Evolutionary conservation across 2,329 filamentous ascomycete genomes (phyloP), one percentile per base, ranked within the genome.

Genomic region (Aspergillus pseudoterreus): DNA sequence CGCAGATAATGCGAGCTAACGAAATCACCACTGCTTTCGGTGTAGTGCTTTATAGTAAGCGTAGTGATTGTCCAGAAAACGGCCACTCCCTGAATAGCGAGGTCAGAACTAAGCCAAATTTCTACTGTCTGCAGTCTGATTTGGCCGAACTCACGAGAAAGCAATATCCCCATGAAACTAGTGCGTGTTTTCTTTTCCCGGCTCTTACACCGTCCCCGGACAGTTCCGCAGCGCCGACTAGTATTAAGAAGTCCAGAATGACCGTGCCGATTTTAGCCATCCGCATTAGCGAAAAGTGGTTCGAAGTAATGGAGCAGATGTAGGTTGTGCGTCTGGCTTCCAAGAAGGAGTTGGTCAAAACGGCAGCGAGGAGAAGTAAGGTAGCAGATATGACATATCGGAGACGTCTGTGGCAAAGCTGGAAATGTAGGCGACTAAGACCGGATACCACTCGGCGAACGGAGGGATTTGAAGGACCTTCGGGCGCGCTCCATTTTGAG

Each of bases 241-340:
- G 51, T 43, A 79, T 67, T 33, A 63, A 46, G 12, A 69, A 63
- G 56, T 82, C 78, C 17, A 79, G 52, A 6, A 71, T 27, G 1
- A 71, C 56, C 21, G 67, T 71, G 22, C 72, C 30, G 27, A 70
- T 49, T 55, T 74, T 73, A 45, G 77, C 55, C 3, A 61, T 54
- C 6, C 69, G 72, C 6, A 77, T 59, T 9, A 62, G 58, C 46
- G 62, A 56, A 27, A 62, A 60, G 35, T 71, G 65, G 15, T 63
- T 57, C 27, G 70, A 66, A 1, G 66, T 59, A 10, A 71, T 62
- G 2, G 77, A 72, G 57, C 79, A 82, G 19, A 81, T 77, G 51
- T 77, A 77, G 3, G 76, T 78, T 14, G 77, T 78, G 38, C 63
- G 59, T 14, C 67, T 71, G 42, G 66, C 70, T 36, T 61, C 53